Conservation (phyloP, 2,329 filamentous ascomycete species). For the Scedosporium minutisporum region DNA sequence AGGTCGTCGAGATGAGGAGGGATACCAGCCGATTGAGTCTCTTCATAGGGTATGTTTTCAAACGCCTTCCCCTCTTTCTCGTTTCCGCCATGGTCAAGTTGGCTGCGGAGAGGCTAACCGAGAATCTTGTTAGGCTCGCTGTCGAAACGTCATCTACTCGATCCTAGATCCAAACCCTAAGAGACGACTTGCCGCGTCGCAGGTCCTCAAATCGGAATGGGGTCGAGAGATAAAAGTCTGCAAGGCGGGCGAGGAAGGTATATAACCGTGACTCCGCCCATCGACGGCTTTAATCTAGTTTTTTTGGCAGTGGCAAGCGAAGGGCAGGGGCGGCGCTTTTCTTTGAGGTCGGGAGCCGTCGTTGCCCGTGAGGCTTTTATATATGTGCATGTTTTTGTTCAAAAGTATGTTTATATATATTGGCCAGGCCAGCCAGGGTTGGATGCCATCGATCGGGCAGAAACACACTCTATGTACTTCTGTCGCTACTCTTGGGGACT, state of each 20-base stretch:
- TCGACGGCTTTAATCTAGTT: not conserved
- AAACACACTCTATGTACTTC: not conserved
- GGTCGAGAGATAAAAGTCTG: conserved; percentile 95
- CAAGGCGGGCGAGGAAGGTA: conserved; percentile 90
- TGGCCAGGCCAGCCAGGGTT: not conserved
- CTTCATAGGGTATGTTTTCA: conserved; percentile 68
- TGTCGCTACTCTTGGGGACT: too few relatives aligned
- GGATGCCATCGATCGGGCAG: not conserved
- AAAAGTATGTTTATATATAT: not conserved
- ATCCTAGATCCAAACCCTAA: conserved; percentile 91
- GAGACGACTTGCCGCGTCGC: conserved; percentile 86
- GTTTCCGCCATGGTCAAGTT: not conserved
- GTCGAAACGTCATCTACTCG: conserved; percentile 97
- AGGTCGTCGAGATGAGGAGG: conserved; percentile 85
- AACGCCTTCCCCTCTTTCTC: not conserved
- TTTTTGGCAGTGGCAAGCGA: not conserved
- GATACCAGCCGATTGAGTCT: conserved; percentile 92
- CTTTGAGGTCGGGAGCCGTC: not conserved
- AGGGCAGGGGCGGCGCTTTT: not conserved
- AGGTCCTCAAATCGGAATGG: conserved; percentile 98
- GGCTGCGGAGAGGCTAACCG: conserved; percentile 5
- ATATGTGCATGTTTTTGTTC: not conserved
- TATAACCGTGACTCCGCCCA: conserved; percentile 37
- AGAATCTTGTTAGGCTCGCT: conserved; percentile 61
- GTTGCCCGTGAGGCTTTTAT: not conserved